Base-by-base conservation (phyloP, 2,329 filamentous ascomycete species). In the Ophiostoma tasmaniense region DNA sequence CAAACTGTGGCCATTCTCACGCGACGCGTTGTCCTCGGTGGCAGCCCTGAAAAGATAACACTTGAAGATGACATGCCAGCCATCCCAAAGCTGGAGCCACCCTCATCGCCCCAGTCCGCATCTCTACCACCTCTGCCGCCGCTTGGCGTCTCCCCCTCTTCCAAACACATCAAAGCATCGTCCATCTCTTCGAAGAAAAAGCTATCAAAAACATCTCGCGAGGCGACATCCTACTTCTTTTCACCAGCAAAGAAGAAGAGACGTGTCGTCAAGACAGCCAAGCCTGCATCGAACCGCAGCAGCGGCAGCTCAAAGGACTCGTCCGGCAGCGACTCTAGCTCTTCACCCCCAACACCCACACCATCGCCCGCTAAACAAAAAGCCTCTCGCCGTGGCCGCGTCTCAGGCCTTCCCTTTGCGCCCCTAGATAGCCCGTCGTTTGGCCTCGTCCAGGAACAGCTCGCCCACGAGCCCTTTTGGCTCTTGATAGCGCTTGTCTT, bases 401-500 rank as follows among this genome's bases (percentile, higher is more conserved):
- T 88, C 10, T 85, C 87, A 0, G 80, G 80, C 30, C 80, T 89
- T 14, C 85, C 85, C 2, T 91, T 94, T 72, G 90, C 92, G 0
- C 84, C 88, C 0, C 85, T 93, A 42, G 82, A 84, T 8, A 81
- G 85, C 0, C 75, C 82, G 0, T 77, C 75, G 6, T 97, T 96
- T 75, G 93, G 93, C 0, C 83, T 97, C 1, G 87, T 97, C 50
- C 93, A 97, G 76, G 93, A 97, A 76, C 85, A 89, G 72, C 85
- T 96, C 20, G 87, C 88, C 1, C 78, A 85, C 66, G 84, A 92
- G 69, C 90, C 93, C 0, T 97, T 96, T 77, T 89, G 88, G 72
- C 85, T 97, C 1, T 84, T 97, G 1, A 82, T 97, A 37, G 92
- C 90, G 14, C 89, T 93, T 5, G 92, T 91, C 0, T 93, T 97